These are phyloP conservation scores for Moricandia moricandioides DNA, from an alignment of 345 rosid species.

Conservation along the genomic window DNA sequence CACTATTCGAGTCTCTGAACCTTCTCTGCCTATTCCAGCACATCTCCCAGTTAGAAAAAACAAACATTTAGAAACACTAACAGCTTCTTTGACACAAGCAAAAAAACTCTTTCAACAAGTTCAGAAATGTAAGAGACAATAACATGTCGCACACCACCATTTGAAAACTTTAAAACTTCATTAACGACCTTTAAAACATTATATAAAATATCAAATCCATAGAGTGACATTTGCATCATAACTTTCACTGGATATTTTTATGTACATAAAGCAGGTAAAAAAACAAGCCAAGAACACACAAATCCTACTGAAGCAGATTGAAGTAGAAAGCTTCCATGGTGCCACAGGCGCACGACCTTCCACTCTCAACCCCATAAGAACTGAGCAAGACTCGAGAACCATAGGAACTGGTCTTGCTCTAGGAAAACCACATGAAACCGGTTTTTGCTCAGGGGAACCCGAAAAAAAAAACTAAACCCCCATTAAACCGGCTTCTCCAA, in stretches of 20 bases:
- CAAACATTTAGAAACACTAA: too few species aligned
- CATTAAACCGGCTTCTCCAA: constrained; percentile 28
- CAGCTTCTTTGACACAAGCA: too few species aligned
- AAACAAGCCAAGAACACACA: constrained; percentile 9
- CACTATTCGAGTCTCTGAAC: not conserved
- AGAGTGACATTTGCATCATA: not conserved
- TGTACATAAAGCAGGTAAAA: not conserved
- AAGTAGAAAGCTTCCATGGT: constrained; percentile 15
- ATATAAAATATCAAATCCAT: constrained; percentile 3
- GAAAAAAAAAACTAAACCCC: constrained; percentile 20
- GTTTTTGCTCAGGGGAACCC: constrained; percentile 21
- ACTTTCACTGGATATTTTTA: not conserved
- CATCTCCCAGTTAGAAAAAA: too few species aligned
- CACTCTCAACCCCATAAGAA: constrained; percentile 13
- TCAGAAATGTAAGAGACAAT: not conserved
- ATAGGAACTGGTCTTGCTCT: constrained; percentile 22
- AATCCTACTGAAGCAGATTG: constrained; percentile 15
- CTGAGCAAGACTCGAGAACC: constrained; percentile 29
- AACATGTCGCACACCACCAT: not conserved
- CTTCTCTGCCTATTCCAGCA: not conserved
- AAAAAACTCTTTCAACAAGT: too few species aligned
- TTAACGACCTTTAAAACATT: not conserved
- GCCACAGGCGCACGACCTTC: not conserved
- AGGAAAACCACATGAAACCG: constrained; percentile 4
- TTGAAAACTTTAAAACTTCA: not conserved